Base-by-base conservation (phyloP, 2,329 filamentous ascomycete genomes). In the Pseudocercospora ulei region DNA sequence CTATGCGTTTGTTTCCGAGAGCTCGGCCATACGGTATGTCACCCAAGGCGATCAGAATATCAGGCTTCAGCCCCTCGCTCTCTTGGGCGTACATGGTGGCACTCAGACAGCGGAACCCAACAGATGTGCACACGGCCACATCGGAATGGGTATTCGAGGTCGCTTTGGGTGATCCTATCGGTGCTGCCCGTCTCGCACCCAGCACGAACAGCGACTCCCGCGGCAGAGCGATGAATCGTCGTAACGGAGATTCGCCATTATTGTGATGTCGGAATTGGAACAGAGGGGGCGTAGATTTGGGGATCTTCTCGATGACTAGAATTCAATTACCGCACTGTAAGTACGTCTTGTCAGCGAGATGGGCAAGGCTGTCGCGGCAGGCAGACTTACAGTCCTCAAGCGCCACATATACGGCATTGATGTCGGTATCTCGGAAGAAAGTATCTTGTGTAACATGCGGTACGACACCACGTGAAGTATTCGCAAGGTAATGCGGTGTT, bases 371-470 rank as follows among this genome's bases (percentile, higher is more conserved):
- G 39, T 38, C 18, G 40, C 27, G 28, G 20, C n/a, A 11, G 13
- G 17, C 8, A 36, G 30, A 62, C 82, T 63, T 70, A 95, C 90
- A 96, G 62, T 98, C 90, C 68, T 98, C 90, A 17, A 96, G 66
- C 0, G 81, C 83, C 55, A 90, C 68, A 58, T 93, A 93, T 2
- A 83, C 70, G 16, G 81, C 82, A 17, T 68, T 66, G 43, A 92
- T 68, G 3, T 71, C 59, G 1, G 78, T 77, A 53, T 80, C 69
- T 39, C 75, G 78, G 25, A 64, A 60, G 49, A 90, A 68, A 45
- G 81, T 81, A 66, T 98, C 90, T 24, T 86, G 87, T 2, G 87
- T 82, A 48, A 98, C 65, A 64, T 98, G 90, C 35, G 90, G 86
- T 22, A 96, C 68, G 1, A 75, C 75, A 13, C 90, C 90, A 54